A percentile compares a stretch with the other conserved stretches of the same genome.
Evolutionary conservation across 2,329 filamentous ascomycete species (phyloP).

Genomic region (Arthrobotrys sinensis): DNA sequence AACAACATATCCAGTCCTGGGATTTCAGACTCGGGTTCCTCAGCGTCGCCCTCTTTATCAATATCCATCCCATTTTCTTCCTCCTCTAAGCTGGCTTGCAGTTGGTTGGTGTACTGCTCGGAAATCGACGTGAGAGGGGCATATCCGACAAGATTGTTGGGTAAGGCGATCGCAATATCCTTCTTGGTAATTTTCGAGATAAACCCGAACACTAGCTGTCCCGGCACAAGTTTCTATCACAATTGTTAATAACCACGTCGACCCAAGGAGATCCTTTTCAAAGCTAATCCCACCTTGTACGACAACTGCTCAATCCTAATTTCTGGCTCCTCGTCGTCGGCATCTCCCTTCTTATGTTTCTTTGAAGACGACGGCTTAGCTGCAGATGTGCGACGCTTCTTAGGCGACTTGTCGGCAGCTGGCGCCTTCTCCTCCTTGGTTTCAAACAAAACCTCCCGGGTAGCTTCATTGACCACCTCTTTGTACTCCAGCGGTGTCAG

Average conservation of each 20-base stretch:
- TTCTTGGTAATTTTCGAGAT: slow-evolving; percentile 84
- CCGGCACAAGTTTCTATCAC: slow-evolving; percentile 81
- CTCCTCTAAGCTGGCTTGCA: slow-evolving; percentile 78
- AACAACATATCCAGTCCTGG: slow-evolving; percentile 81
- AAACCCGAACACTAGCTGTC: slow-evolving; percentile 89
- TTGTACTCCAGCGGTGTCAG: slow-evolving; percentile 95
- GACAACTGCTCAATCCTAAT: slow-evolving; percentile 88
- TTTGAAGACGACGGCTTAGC: slow-evolving; percentile 72
- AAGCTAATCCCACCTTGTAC: slow-evolving; percentile 78
- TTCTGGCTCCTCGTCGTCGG: slow-evolving; percentile 69
- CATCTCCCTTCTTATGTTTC: slow-evolving; percentile 72
- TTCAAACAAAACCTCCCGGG: slow-evolving; percentile 91
- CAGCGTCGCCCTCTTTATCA: slow-evolving; percentile 73
- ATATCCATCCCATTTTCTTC: slow-evolving; percentile 70
- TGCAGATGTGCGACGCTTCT: slow-evolving; percentile 61
- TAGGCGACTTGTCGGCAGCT: slow-evolving; percentile 66
- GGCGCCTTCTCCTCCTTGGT: slow-evolving; percentile 75
- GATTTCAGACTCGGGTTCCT: slow-evolving; percentile 71
- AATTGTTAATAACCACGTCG: neutral
- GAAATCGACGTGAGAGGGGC: slow-evolving; percentile 95
- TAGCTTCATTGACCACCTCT: slow-evolving; percentile 94
- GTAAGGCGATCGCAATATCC: slow-evolving; percentile 84
- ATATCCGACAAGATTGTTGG: slow-evolving; percentile 93
- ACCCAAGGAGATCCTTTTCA: slow-evolving; percentile 1
- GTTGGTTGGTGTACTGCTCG: slow-evolving; percentile 79